Evolutionary conservation across 2,329 filamentous ascomycete genomes (phyloP), one percentile per base, ranked within the genome.

Genomic region (Septoria linicola): DNA sequence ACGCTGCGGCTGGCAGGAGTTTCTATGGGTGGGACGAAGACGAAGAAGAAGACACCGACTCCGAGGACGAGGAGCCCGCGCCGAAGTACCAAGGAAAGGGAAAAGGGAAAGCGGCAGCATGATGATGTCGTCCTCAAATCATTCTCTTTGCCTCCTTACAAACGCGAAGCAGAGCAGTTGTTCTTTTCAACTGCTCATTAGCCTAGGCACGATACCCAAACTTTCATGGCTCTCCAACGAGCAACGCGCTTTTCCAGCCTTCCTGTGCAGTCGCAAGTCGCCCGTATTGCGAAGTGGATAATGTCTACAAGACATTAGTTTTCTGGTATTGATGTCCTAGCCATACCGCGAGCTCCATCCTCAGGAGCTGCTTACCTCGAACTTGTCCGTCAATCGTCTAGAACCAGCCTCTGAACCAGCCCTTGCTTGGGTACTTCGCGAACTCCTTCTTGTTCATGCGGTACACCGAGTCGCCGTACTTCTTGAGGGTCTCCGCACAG

Each of bases 11-110:
- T 4, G 41, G 64, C n/a, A 66, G 65, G 43, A 73, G 77, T 0
- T 88, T 90, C 64, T 87, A 85, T 61, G 87, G 87, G 0, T 92
- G 90, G 71, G 87, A 90, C 55, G 91, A 27, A 40, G 84, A 88
- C 16, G 66, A 69, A 44, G 70, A 74, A 61, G 74, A 72, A 48
- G 72, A 75, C 16, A 73, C 72, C 21, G 73, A 75, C 10, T 44
- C 31, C 20, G 74, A 76, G 11, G 73, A 73, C 8, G 73, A 74
- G 14, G 70, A 72, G 3, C 30, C 49, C 40, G 55, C 27, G n/a
- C 21, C 43, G 6, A 31, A 41, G 3, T 59, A 72, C 68, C 16
- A 77, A 73, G 59, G 72, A 67, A 39, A 76, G 72, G 63, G 73
- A 58, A 57, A 78, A 71, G 63, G 70, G 63, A 68, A 63, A 51